These are phyloP conservation scores for Salicornia ramosissima DNA, from an alignment of 148 eudicot species.

Conservation along the genomic window DNA sequence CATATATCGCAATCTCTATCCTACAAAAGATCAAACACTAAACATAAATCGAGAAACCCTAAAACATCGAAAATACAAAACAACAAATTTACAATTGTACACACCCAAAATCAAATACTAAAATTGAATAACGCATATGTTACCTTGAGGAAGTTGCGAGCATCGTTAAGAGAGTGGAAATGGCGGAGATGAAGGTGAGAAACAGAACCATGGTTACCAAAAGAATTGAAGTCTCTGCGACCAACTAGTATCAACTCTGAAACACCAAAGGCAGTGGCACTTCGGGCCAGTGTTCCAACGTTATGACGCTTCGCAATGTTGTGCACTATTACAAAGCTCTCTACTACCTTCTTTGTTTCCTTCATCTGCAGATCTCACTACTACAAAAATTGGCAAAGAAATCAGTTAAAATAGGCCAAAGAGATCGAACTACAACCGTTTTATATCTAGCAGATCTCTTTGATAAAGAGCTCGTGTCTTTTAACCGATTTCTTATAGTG, in stretches of 20 bases:
- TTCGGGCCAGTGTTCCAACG: conserved; percentile 88
- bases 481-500: no score
- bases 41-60: conserved; percentile 16
- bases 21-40: no score
- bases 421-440: no score
- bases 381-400: no score
- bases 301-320: conserved; percentile 98
- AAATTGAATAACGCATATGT: no score
- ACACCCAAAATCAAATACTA: no score
- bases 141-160: conserved; percentile 77
- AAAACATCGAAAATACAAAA: conserved; percentile 2
- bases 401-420: no score
- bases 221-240: conserved; percentile 89
- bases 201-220: conserved; percentile 94
- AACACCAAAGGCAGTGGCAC: conserved; percentile 95
- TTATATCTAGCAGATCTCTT: no score
- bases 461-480: no score
- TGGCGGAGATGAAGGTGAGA: conserved; percentile 82
- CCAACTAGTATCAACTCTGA: conserved; percentile 81
- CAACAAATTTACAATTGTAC: no score
- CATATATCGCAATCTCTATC: conserved; percentile 90
- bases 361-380: no score
- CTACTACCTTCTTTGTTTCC: conserved; percentile 15
- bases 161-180: conserved; percentile 72
- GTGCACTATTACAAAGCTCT: conserved; percentile 86